Evolutionary conservation across 257 asterid genomes (phyloP).

Genomic region (Nicotiana tomentosiformis): DNA sequence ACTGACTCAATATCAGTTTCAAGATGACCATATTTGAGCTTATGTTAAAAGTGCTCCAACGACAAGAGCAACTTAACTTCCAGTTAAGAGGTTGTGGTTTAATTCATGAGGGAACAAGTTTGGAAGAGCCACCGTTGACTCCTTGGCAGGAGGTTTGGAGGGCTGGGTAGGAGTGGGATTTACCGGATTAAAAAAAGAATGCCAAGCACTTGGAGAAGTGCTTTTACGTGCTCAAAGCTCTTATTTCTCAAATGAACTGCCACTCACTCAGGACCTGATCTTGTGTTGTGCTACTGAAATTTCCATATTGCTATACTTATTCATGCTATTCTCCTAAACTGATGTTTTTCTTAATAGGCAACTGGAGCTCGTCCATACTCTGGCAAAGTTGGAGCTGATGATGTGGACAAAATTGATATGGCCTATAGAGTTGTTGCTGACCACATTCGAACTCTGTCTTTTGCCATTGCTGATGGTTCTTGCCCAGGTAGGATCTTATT

Average conservation of each 20-base stretch:
- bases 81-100: neutral
- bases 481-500: constrained; percentile 61
- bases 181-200: neutral
- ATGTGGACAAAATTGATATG: constrained; percentile 78
- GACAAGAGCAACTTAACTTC: neutral
- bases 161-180: neutral
- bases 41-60: neutral
- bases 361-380: constrained; percentile 76
- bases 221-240: neutral
- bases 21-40: neutral
- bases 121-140: neutral
- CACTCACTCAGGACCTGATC: neutral
- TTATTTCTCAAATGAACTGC: neutral
- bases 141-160: neutral
- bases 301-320: neutral
- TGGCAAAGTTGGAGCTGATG: constrained; percentile 88
- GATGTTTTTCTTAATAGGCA: constrained; percentile 38
- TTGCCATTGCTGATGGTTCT: constrained; percentile 99
- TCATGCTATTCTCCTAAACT: neutral
- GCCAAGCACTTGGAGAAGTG: neutral
- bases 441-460: constrained; percentile 90
- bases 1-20: neutral
- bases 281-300: neutral
- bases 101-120: neutral
- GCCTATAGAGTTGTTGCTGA: constrained; percentile 99